Conservation (phyloP, 1,139 yeast genomes). For the Yamadazyma dendronema region DNA sequence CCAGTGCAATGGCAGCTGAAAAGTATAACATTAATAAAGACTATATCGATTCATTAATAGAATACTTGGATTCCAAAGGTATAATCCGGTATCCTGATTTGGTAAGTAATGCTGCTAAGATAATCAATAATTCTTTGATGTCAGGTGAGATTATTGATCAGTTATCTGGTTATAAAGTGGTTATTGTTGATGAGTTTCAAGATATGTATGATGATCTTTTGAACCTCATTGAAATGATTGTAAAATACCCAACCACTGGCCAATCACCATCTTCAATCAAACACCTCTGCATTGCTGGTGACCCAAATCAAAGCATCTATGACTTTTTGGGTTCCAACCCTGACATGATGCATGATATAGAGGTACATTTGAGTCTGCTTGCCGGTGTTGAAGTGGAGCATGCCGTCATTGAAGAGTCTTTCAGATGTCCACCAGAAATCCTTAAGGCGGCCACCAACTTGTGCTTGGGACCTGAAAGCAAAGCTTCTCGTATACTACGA, state of each 20-base stretch:
- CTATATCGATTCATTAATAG: conserved; percentile 20
- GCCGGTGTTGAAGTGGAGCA: conserved; percentile 24
- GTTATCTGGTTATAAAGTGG: conserved; percentile 28
- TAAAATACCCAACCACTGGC: conserved; percentile 26
- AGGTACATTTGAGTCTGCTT: conserved; percentile 27
- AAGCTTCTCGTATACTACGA: conserved; percentile 7
- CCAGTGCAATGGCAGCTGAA: conserved; percentile 24
- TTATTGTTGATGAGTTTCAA: conserved; percentile 75
- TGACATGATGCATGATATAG: conserved; percentile 23
- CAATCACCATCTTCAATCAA: conserved; percentile 21
- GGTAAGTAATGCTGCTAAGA: conserved; percentile 27
- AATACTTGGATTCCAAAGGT: conserved; percentile 28
- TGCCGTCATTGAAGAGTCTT: conserved; percentile 46
- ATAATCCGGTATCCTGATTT: conserved; percentile 39
- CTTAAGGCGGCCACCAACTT: conserved; percentile 38
- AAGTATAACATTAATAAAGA: conserved; percentile 22
- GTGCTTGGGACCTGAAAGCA: conserved; percentile 14
- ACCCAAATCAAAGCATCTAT: conserved; percentile 70
- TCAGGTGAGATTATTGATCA: conserved; percentile 19
- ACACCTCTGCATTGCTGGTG: conserved; percentile 71
- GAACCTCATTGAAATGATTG: conserved; percentile 41
- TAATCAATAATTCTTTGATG: conserved; percentile 19
- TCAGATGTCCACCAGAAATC: conserved; percentile 60
- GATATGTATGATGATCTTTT: conserved; percentile 60
- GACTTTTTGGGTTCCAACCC: conserved; percentile 59